Base-by-base conservation (phyloP, 2,329 filamentous ascomycete genomes). In the Rhynchosporium graminicola region DNA sequence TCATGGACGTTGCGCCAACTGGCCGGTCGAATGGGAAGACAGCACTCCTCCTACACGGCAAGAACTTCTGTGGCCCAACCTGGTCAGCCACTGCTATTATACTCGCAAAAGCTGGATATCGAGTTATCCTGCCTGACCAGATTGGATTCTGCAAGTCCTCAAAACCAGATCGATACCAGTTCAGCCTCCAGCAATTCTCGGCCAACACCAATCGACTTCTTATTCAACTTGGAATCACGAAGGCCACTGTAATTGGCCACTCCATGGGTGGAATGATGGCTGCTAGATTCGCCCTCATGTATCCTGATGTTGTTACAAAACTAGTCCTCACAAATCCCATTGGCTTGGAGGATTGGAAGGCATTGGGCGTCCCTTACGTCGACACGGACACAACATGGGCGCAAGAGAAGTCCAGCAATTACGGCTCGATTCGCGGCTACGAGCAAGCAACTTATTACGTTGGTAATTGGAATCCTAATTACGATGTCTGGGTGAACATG, bases 61-160 rank as follows among this genome's bases (percentile, higher is more conserved):
- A 82, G 71, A 84, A 83, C 72, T 84, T 84, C 66, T 84, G 82
- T 70, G 79, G 77, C 33, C 74, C 79, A 28, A 84, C 82, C 6
- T 84, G 82, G 82, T 75, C 78, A 61, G 72, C 72, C 15, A 83
- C 81, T n/a, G 65, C 71, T 8, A 70, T 74, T 9, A 76, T 84
- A 56, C 69, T 75, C 3, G 65, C 68, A 40, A 29, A 61, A 3
- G 71, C 69, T 36, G 82, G 81, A 47, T 83, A 82, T 66, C 80
- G 82, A 47, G 80, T 84, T 56, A 77, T 84, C 57, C 73, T 81
- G 2, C 80, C 81, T 0, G 82, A 85, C 65, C 81, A 84, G 65
- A 73, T 85, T 52, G 82, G 82, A 63, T 85, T 83, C 73, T 85
- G 82, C 77, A 84, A 84, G 71, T 83, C 80, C 8, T 77, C 78